These are phyloP conservation scores for Barnettozyma populi DNA, from an alignment of 805 yeast species.

Conservation along the genomic window DNA sequence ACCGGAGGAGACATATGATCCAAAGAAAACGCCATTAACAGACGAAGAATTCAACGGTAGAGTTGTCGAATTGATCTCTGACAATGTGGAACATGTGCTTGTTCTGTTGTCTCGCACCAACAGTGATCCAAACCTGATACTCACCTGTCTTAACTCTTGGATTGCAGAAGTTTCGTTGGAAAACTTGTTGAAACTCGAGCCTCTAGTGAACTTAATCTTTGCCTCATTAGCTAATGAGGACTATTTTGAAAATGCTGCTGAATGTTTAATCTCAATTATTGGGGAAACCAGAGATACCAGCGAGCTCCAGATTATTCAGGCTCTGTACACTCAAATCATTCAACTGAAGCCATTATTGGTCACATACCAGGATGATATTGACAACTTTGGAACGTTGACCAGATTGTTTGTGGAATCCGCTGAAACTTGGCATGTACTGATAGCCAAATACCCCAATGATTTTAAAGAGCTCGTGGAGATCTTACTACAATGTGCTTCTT, in stretches of 20 bases:
- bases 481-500: constrained; percentile 62
- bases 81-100: constrained; percentile 66
- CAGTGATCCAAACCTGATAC: constrained; percentile 36
- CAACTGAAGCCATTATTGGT: constrained; percentile 49
- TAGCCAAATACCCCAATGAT: constrained; percentile 64
- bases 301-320: constrained; percentile 53
- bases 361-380: constrained; percentile 36
- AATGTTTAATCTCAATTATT: constrained; percentile 77
- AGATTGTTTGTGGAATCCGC: constrained; percentile 87
- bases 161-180: constrained; percentile 77
- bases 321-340: constrained; percentile 64
- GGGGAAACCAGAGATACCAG: constrained; percentile 78
- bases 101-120: constrained; percentile 44
- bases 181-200: constrained; percentile 54
- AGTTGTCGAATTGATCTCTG: constrained; percentile 54
- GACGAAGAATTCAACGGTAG: constrained; percentile 74
- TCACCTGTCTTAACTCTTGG: constrained; percentile 87
- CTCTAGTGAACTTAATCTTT: constrained; percentile 67
- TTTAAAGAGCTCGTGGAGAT: constrained; percentile 73
- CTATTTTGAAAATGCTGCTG: constrained; percentile 79
- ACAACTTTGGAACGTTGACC: constrained; percentile 62
- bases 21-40: constrained; percentile 69
- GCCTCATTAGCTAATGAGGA: constrained; percentile 51
- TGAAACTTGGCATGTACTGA: constrained; percentile 88
- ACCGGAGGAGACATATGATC: constrained; percentile 86